These are phyloP conservation scores for Euryodendron excelsum DNA, from an alignment of 148 eudicot species.

Conservation along the genomic window DNA sequence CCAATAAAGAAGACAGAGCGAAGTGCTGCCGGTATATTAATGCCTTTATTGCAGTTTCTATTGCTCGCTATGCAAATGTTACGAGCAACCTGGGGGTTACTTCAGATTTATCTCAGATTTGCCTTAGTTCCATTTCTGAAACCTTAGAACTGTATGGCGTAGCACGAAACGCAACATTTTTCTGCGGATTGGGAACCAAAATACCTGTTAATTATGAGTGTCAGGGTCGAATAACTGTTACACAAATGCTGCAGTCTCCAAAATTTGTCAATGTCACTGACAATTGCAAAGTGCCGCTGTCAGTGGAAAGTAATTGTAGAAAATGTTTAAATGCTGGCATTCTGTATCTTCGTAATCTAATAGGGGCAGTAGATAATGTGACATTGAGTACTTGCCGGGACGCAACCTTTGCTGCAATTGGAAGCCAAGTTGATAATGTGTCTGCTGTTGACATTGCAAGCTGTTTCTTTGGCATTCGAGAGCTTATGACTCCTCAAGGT, in stretches of 20 bases:
- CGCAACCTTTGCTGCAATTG: conserved; percentile 87
- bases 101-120: conserved; percentile 51
- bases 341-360: conserved; percentile 60
- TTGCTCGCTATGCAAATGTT: conserved; percentile 70
- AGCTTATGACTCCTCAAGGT: conserved; percentile 51
- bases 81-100: conserved; percentile 70
- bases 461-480: conserved; percentile 87
- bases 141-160: conserved; percentile 75
- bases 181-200: conserved; percentile 87
- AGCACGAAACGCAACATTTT: conserved; percentile 56
- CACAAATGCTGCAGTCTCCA: conserved; percentile 88
- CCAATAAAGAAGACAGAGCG: conserved; percentile 55
- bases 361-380: conserved; percentile 60
- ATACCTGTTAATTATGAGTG: conserved; percentile 81
- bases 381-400: conserved; percentile 86
- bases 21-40: conserved; percentile 93
- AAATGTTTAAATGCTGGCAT: conserved; percentile 84
- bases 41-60: conserved; percentile 68
- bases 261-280: conserved; percentile 56
- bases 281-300: conserved; percentile 53
- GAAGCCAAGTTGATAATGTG: conserved; percentile 66
- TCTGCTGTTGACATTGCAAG: conserved; percentile 67
- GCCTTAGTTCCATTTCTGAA: conserved; percentile 62
- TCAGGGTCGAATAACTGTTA: conserved; percentile 70
- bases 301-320: conserved; percentile 48